These are phyloP conservation scores for Pseudocercospora fijiensis DNA, from an alignment of 2,329 filamentous ascomycete genomes.

Conservation along the genomic window DNA sequence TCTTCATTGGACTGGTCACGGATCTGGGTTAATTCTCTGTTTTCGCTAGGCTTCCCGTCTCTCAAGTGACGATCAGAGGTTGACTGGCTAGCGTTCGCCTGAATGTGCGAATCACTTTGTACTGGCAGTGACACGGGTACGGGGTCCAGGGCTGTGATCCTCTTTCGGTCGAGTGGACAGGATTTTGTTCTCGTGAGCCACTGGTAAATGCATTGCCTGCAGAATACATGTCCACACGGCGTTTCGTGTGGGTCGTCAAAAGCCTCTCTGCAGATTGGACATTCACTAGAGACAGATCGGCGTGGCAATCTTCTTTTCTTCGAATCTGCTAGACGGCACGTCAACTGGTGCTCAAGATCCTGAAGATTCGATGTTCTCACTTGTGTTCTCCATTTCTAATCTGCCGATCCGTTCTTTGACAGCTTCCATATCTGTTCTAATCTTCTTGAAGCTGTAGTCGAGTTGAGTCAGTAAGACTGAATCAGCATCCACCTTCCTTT, in stretches of 20 bases:
- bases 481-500: slow-evolving; percentile 3
- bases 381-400: not conserved
- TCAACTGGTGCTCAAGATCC: not conserved
- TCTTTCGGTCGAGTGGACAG: not conserved
- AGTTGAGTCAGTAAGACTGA: not conserved
- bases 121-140: not conserved
- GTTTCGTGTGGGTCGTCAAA: not conserved
- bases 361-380: not conserved
- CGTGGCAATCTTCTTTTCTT: not conserved
- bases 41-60: not conserved
- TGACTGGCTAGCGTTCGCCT: not conserved
- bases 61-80: not conserved
- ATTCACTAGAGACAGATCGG: not conserved
- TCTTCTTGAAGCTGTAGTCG: not conserved
- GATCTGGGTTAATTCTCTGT: not conserved
- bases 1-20: not conserved
- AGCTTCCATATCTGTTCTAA: not conserved
- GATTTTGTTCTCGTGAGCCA: not conserved
- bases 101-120: not conserved
- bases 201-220: not conserved
- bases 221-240: not conserved
- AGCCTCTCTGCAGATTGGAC: slow-evolving; percentile 3
- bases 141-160: not conserved
- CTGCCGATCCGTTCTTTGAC: not conserved
- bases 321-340: not conserved